phyloP scores from a whole-genome alignment of 441 rosid species.

The Populus trichocarpa region DNA sequence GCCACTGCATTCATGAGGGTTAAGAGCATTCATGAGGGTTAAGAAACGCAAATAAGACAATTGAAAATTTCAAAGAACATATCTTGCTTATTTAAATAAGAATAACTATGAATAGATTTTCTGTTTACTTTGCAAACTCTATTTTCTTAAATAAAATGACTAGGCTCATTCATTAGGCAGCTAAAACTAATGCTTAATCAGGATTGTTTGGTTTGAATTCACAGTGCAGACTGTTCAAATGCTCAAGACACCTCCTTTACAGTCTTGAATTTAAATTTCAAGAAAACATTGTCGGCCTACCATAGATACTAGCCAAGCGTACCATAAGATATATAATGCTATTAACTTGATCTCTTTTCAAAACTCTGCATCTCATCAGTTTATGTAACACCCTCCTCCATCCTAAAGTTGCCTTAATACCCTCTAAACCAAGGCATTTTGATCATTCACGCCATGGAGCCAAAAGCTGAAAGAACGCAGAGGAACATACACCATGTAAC shows the following conservation, averaged over 20 bases:
- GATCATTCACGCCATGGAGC: not conserved
- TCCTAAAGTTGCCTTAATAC: too few species aligned
- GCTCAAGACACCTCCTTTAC: not conserved
- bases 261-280: not conserved
- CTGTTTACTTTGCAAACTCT: not conserved
- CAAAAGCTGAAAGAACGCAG: not conserved
- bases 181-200: too few species aligned
- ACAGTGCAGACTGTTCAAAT: not conserved
- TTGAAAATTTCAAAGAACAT: not conserved
- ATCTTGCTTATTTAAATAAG: not conserved
- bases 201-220: not conserved
- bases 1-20: constrained; percentile 50
- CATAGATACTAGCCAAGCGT: not conserved
- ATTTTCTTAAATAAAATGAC: too few species aligned
- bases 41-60: not conserved
- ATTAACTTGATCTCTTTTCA: not conserved
- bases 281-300: not conserved
- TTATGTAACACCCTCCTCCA: not conserved
- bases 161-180: too few species aligned
- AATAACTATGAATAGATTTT: not conserved
- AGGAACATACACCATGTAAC: not conserved
- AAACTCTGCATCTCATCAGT: not conserved
- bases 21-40: constrained; percentile 21
- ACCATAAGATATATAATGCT: not conserved
- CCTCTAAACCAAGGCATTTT: not conserved